These are phyloP conservation scores for Trypanosoma boissoni DNA, from an alignment of 208 protist genomes.

Conservation along the genomic window DNA sequence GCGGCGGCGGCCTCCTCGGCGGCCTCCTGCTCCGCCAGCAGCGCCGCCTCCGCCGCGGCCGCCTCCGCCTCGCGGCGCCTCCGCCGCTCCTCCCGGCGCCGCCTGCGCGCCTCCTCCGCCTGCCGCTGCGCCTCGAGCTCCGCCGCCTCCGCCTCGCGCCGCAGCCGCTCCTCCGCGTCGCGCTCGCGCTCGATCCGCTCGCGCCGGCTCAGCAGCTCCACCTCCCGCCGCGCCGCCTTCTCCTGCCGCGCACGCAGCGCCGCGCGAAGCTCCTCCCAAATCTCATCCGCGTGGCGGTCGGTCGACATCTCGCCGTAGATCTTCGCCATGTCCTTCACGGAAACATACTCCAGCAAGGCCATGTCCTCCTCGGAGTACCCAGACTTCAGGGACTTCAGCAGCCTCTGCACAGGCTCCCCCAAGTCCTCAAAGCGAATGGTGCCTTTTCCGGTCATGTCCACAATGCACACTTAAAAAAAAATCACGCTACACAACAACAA, in stretches of 20 bases:
- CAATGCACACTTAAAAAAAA: background rate
- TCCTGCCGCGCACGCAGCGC: slow-evolving; percentile 51
- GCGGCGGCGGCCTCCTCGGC: slow-evolving; percentile 29
- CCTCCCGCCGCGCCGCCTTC: slow-evolving; percentile 35
- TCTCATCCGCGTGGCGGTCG: slow-evolving; percentile 60
- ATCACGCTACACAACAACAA: background rate
- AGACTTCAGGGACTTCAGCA: slow-evolving; percentile 62
- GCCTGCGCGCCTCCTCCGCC: slow-evolving; percentile 42
- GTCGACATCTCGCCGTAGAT: slow-evolving; percentile 77
- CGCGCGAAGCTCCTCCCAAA: slow-evolving; percentile 68
- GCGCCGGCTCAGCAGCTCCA: slow-evolving; percentile 41
- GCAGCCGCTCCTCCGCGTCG: slow-evolving; percentile 8
- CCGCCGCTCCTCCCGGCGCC: slow-evolving; percentile 38
- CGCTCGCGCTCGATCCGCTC: slow-evolving; percentile 29
- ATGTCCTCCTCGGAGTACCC: slow-evolving; percentile 73
- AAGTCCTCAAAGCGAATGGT: slow-evolving; percentile 85
- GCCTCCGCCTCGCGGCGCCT: slow-evolving; percentile 31
- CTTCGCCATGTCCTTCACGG: slow-evolving; percentile 85
- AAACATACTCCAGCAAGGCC: slow-evolving; percentile 75
- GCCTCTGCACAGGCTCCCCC: slow-evolving; percentile 77
- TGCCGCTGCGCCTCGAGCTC: slow-evolving; percentile 23
- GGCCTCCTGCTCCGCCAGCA: slow-evolving; percentile 28
- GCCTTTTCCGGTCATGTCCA: slow-evolving; percentile 19
- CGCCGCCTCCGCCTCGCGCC: slow-evolving; percentile 26
- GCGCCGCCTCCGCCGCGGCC: slow-evolving; percentile 21